Base-by-base conservation (phyloP, 177 flowering plant genomes). In the Vitis hybrid region DNA sequence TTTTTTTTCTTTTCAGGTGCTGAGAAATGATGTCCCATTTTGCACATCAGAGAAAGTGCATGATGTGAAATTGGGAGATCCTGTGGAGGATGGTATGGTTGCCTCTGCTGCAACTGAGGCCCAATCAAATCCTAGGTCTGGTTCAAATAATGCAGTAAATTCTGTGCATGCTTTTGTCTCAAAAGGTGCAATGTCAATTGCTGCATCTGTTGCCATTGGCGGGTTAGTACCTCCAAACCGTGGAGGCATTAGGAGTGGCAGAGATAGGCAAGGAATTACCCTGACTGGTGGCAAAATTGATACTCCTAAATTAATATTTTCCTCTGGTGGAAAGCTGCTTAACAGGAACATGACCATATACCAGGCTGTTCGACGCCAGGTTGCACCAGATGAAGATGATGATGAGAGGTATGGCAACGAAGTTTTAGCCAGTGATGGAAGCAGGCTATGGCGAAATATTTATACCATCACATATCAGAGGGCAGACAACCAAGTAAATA, bases 301-400 rank as follows among this genome's bases (percentile, higher is more conserved):
- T 65, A 87, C 97, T 52, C 90, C 92, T 11, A 93, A 83, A 59
- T 81, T 95, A 67, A 67, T 88, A 16, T 95, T 95, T 79, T 78
- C 88, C 71, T 87, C 87, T 5, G 98, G 94, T 70, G 93, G 93
- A 49, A 93, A 88, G 84, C 97, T 89, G 75, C 93, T 95, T 39
- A 90, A 84, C 76, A 85, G 92, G 80, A 82, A 90, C 70, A 75
- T 93, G 75, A 91, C 99, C 10, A 91, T 95, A 29, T 95, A 89
- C 78, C 98, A 95, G 75, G 99, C 99, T 22, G 77, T 95, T 39
- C 99, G 93, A 70, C 82, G 97, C 45, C 98, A 93, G 73, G 96
- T 90, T 82, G 92, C 88, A 65, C 70, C 85, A 53, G 94, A 95
- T 72, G 99, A 91, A 69, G 92, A 95, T 66, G 93, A 94, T 49